Conservation (phyloP, 768 basidiomycete species). For the Naganishia onofrii region DNA sequence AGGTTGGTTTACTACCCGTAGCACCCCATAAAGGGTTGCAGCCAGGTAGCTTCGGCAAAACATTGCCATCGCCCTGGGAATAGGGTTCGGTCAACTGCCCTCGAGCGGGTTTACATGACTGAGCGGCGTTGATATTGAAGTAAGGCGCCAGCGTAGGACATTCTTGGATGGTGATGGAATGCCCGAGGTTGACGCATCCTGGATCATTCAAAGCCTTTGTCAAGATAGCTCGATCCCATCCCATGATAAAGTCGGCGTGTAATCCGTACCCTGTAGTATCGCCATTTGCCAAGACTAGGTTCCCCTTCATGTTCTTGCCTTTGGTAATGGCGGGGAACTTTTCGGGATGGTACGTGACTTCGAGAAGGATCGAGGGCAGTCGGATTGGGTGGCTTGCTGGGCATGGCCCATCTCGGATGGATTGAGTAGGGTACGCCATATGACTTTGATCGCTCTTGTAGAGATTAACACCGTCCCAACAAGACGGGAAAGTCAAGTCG, state of each 20-base stretch:
- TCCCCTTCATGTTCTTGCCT: constrained; percentile 33
- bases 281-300: constrained; percentile 56
- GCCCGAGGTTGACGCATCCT: constrained; percentile 24
- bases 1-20: constrained; percentile 8
- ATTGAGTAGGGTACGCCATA: constrained; percentile 37
- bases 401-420: constrained; percentile 32
- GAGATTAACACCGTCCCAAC: constrained; percentile 50
- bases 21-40: constrained; percentile 30
- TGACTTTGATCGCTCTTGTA: constrained; percentile 42
- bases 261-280: constrained; percentile 67
- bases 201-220: constrained; percentile 59
- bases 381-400: constrained; percentile 44
- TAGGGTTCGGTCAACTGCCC: constrained; percentile 35
- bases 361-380: constrained; percentile 44
- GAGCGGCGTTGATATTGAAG: neutral
- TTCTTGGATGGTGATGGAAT: neutral
- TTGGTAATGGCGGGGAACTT: constrained; percentile 17
- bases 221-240: constrained; percentile 62
- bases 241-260: constrained; percentile 45
- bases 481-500: constrained; percentile 41
- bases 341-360: constrained; percentile 39
- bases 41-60: constrained; percentile 37
- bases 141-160: constrained; percentile 7
- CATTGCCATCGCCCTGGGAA: constrained; percentile 36
- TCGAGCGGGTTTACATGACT: constrained; percentile 36